These are phyloP conservation scores for Populus deltoides DNA, from an alignment of 345 rosid species.

Conservation along the genomic window DNA sequence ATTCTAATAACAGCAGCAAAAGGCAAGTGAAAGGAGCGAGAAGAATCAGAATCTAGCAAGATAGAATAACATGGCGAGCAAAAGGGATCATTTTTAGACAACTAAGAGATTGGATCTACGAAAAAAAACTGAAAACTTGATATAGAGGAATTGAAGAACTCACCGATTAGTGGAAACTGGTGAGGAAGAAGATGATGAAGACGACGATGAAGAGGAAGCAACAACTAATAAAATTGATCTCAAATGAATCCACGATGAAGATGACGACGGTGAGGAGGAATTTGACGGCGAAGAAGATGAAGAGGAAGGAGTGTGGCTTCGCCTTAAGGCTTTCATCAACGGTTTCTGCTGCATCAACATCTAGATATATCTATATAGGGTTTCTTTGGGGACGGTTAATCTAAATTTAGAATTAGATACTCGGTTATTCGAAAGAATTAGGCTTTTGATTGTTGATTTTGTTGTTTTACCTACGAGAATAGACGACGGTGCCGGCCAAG, in stretches of 20 bases:
- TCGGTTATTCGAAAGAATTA: neutral
- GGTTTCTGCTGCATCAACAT: conserved; percentile 52
- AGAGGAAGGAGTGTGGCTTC: conserved; percentile 51
- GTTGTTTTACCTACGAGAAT: conserved; percentile 51
- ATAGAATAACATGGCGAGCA: neutral
- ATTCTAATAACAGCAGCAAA: neutral
- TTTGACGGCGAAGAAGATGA: conserved; percentile 37
- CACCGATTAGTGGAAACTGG: conserved; percentile 49
- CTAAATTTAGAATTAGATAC: neutral
- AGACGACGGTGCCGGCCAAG: conserved; percentile 59
- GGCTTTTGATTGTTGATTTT: neutral
- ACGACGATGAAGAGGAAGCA: conserved; percentile 35
- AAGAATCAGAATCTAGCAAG: neutral
- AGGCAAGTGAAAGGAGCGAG: neutral
- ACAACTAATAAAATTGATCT: conserved; percentile 60
- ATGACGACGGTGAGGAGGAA: conserved; percentile 26
- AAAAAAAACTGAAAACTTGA: neutral
- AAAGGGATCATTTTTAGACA: neutral
- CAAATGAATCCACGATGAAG: conserved; percentile 64
- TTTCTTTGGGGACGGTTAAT: neutral
- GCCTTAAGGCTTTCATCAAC: conserved; percentile 54
- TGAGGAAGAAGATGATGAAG: conserved; percentile 46
- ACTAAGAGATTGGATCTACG: neutral
- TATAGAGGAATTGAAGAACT: conserved; percentile 21
- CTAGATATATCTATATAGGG: conserved; percentile 5